Base-by-base conservation (phyloP, 768 basidiomycete genomes). In the Amanita fuliginea region DNA sequence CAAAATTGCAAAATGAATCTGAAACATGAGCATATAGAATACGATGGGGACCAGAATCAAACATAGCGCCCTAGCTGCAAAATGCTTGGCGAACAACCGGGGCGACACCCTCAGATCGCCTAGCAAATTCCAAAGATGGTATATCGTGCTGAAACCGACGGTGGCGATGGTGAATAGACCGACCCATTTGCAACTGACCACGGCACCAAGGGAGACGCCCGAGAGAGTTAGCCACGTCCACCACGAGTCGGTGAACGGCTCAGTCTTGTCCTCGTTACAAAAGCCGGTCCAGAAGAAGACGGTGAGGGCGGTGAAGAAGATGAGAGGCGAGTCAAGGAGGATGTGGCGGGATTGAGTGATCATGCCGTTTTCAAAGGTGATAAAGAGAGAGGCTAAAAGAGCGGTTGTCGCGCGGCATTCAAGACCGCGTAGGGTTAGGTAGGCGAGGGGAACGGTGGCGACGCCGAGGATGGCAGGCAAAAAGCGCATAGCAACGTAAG, bases 111-210 rank as follows among this genome's bases (percentile, higher is more conserved):
- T 79, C 24, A 87, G 60, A 61, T 98, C 93, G 4, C 94, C 96
- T 4, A 99, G 77, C 5, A 95, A 77, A 33, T 71, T 60, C 95
- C 96, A 98, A 3, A 99, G 72, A 58, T 93, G 95, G 44, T 76
- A 68, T 30, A 98, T 59, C 2, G 93, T 96, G 58, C 81, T 82
- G 30, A 86, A 60, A 11, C 95, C 96, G 45, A 99, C 69, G 6
- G 94, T 96, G 7, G 96, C 93, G 57, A 98, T 91, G 11, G 94
- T 98, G 69, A 99, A 97, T 18, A 99, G 71, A 8, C 96, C 96
- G 36, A 98, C 95, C 96, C 95, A 98, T 64, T 98, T 99, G 72
- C 90, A 91, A 58, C 84, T 87, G 28, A 86, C 78, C 43, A 95
- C 92, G 4, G 94, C 93, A 33, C 96, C 96, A 21, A 99, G 81